Conservation (phyloP, 768 basidiomycete species). For the Tephrocybe sp. region DNA sequence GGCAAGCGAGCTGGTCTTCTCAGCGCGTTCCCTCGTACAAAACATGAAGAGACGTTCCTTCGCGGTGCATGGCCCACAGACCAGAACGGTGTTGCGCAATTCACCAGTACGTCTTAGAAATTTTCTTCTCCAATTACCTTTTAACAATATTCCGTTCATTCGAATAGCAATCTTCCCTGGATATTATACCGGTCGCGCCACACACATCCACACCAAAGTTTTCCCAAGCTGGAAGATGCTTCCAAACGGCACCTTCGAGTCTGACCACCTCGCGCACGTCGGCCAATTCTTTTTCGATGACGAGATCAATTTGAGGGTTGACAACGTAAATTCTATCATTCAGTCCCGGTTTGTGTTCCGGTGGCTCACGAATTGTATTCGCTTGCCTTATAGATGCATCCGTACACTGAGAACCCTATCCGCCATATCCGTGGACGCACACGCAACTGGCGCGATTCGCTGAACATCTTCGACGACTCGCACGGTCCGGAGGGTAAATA, state of each 20-base stretch:
- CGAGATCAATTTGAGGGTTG: constrained; percentile 44
- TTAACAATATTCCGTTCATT: neutral
- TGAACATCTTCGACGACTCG: constrained; percentile 53
- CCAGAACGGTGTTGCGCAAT: constrained; percentile 49
- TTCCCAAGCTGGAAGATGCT: constrained; percentile 46
- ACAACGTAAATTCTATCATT: constrained; percentile 32
- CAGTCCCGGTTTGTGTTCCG: no score
- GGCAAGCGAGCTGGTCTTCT: constrained; percentile 44
- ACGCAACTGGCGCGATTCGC: constrained; percentile 49
- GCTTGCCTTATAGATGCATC: constrained; percentile 50
- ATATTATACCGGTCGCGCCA: constrained; percentile 56
- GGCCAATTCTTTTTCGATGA: constrained; percentile 62
- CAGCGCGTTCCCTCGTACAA: constrained; percentile 42
- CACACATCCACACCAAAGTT: constrained; percentile 54
- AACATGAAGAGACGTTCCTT: constrained; percentile 43
- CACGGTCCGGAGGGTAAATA: constrained; percentile 48
- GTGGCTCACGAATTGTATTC: no score
- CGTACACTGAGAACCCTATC: constrained; percentile 50
- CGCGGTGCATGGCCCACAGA: constrained; percentile 56
- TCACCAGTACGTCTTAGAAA: constrained; percentile 41
- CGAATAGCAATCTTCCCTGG: constrained; percentile 49
- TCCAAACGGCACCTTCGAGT: constrained; percentile 43
- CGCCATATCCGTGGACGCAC: constrained; percentile 45
- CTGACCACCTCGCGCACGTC: constrained; percentile 42
- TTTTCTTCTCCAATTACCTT: neutral